phyloP scores from a whole-genome alignment of 2,329 filamentous ascomycete species.

The Cordyceps militaris region DNA sequence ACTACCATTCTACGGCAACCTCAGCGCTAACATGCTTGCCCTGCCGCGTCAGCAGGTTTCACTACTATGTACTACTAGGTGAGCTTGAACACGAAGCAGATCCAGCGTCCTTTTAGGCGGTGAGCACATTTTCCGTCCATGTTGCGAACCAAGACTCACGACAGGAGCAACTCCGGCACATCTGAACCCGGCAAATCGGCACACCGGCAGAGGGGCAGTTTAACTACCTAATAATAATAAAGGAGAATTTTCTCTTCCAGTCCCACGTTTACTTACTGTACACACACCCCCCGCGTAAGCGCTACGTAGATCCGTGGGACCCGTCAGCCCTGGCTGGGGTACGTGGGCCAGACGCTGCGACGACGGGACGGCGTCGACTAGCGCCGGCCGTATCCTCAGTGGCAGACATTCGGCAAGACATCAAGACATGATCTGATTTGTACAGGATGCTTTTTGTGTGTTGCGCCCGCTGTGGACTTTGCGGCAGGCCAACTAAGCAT shows the following conservation, averaged over 20 bases:
- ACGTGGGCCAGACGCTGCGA: background rate
- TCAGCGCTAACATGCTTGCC: constrained; percentile 1
- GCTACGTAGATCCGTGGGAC: background rate
- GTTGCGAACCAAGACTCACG: background rate
- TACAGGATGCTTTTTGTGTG: too few species aligned
- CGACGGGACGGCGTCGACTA: background rate
- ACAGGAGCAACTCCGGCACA: background rate
- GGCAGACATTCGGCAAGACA: too few species aligned
- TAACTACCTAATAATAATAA: too few species aligned
- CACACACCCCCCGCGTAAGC: constrained; percentile 2
- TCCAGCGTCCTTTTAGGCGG: background rate
- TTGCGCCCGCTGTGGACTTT: too few species aligned
- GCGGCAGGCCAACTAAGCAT: background rate
- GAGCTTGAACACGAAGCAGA: background rate
- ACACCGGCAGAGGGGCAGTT: background rate
- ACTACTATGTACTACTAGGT: background rate
- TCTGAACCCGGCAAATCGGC: background rate
- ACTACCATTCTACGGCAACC: background rate
- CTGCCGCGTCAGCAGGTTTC: background rate
- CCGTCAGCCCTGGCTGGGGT: background rate
- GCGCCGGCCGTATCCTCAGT: background rate
- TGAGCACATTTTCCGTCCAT: background rate
- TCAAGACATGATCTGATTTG: too few species aligned
- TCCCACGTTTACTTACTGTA: too few species aligned
- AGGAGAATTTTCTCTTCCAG: background rate